A percentile compares a stretch with the other conserved stretches of the same genome.
These are phyloP conservation scores for Fraxinus greggii DNA, from an alignment of 305 asterid species.

Conservation along the genomic window DNA sequence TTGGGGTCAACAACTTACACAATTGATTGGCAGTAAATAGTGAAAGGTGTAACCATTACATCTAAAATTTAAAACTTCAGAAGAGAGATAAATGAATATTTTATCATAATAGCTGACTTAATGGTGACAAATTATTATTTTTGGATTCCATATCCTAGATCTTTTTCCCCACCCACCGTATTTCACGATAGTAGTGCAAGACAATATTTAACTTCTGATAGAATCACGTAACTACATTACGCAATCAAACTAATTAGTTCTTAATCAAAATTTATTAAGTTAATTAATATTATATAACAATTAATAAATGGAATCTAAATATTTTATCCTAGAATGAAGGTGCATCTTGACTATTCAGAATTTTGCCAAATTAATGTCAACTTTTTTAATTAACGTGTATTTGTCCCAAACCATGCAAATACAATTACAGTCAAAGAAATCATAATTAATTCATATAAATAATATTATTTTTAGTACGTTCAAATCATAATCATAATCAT, in stretches of 20 bases:
- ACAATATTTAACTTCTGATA: not conserved
- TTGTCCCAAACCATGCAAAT: slow-evolving; percentile 18
- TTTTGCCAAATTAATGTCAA: slow-evolving; percentile 15
- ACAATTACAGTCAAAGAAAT: slow-evolving; percentile 18
- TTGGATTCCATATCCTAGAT: not conserved
- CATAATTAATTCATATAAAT: slow-evolving; percentile 5
- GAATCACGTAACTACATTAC: not conserved
- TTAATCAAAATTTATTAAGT: not conserved
- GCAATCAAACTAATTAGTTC: not conserved
- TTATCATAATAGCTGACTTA: not conserved
- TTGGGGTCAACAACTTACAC: no score
- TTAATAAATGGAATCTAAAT: not conserved
- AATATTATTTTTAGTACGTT: not conserved
- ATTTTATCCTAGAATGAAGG: slow-evolving; percentile 17
- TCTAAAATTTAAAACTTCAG: not conserved
- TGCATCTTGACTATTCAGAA: slow-evolving; percentile 19
- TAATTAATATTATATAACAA: not conserved
- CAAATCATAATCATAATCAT: not conserved
- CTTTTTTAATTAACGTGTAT: slow-evolving; percentile 14
- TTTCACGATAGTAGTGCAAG: not conserved
- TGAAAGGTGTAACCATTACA: no score
- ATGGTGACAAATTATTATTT: not conserved
- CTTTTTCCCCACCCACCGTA: not conserved
- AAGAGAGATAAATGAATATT: not conserved
- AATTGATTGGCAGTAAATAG: not conserved